Percentiles rank a stretch among this genome's conserved stretches.
These are phyloP conservation scores for Pythium insidiosum DNA, from an alignment of 352 stramenopile genomes.

Conservation along the genomic window DNA sequence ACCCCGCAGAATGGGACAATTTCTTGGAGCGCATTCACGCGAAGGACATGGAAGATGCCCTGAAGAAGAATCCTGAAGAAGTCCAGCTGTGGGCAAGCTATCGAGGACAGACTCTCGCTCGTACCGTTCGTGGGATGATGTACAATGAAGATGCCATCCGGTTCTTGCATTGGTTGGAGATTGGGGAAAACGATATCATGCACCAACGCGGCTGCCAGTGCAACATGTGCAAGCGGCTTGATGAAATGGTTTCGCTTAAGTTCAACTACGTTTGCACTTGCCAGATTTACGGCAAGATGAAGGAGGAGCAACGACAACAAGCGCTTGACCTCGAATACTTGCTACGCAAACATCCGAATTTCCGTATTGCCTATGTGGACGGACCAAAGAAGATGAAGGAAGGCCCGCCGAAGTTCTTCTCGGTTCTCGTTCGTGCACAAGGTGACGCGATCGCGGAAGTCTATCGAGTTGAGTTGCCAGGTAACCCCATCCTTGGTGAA, in stretches of 20 bases:
- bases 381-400: constrained; percentile 84
- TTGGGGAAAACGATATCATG: constrained; percentile 81
- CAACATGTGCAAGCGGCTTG: constrained; percentile 76
- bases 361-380: constrained; percentile 76
- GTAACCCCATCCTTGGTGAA: constrained; percentile 76
- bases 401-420: constrained; percentile 74
- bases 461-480: constrained; percentile 73
- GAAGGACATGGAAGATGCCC: constrained; percentile 77
- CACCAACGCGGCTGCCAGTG: constrained; percentile 63
- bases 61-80: constrained; percentile 76
- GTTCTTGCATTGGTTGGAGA: constrained; percentile 81
- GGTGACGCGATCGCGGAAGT: constrained; percentile 67
- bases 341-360: constrained; percentile 63
- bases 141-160: constrained; percentile 80
- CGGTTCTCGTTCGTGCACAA: constrained; percentile 57
- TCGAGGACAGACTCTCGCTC: constrained; percentile 70
- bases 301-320: constrained; percentile 75
- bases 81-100: constrained; percentile 80
- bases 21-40: constrained; percentile 62
- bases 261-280: constrained; percentile 86
- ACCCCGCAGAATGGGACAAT: constrained; percentile 80
- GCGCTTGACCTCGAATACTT: constrained; percentile 65
- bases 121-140: constrained; percentile 82
- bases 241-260: constrained; percentile 82
- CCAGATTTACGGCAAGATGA: constrained; percentile 82